phyloP scores from a whole-genome alignment of 2,329 filamentous ascomycete genomes.

The Xylaria hypoxylon region DNA sequence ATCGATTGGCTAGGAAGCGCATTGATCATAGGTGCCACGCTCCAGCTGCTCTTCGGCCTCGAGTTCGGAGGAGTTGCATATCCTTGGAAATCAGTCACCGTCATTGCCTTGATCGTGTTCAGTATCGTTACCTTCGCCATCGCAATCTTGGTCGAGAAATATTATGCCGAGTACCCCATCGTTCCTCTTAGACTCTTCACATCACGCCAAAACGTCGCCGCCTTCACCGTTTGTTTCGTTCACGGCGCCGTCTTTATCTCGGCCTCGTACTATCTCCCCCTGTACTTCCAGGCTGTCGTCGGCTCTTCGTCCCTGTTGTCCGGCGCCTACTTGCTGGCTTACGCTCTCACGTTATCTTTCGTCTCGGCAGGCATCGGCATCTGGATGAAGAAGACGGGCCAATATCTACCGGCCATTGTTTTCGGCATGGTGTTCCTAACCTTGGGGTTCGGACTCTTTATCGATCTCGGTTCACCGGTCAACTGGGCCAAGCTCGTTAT shows the following conservation, averaged over 20 bases:
- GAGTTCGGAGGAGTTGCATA: constrained; percentile 82
- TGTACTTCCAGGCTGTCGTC: constrained; percentile 81
- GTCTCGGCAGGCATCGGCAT: constrained; percentile 68
- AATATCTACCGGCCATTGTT: constrained; percentile 72
- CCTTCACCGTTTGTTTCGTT: constrained; percentile 74
- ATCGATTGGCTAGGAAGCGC: constrained; percentile 69
- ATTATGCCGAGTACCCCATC: constrained; percentile 79
- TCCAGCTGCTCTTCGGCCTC: constrained; percentile 88
- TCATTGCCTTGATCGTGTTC: constrained; percentile 82
- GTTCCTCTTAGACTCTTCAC: constrained; percentile 80
- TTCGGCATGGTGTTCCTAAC: constrained; percentile 68
- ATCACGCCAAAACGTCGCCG: constrained; percentile 72
- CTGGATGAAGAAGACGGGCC: constrained; percentile 72
- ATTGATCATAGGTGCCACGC: constrained; percentile 77
- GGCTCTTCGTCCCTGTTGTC: constrained; percentile 71
- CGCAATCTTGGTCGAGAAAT: constrained; percentile 80
- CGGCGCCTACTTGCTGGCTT: constrained; percentile 78
- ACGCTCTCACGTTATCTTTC: constrained; percentile 74
- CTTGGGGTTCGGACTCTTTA: constrained; percentile 73
- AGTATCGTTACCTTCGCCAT: constrained; percentile 71
- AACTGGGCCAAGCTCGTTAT: constrained; percentile 69
- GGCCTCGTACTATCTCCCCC: constrained; percentile 81
- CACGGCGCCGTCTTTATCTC: constrained; percentile 84
- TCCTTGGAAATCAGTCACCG: constrained; percentile 80
- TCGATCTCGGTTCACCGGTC: constrained; percentile 68